Conservation (phyloP, 2,329 filamentous ascomycete genomes). For the Bipolaris gigantea region DNA sequence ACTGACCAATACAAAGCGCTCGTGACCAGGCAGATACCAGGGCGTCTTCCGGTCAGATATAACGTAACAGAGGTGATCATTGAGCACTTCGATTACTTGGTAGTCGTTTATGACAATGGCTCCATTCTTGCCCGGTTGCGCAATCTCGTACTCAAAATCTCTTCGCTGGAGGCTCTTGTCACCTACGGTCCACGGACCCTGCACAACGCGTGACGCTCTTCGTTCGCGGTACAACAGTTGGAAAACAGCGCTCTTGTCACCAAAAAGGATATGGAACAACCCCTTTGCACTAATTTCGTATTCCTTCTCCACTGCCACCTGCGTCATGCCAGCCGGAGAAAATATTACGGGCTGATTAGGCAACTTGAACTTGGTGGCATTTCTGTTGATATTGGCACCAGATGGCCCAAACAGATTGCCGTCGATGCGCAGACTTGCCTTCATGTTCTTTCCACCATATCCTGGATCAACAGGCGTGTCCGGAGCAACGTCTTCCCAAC, state of each 20-base stretch:
- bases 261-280: constrained; percentile 94
- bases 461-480: constrained; percentile 61
- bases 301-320: constrained; percentile 73
- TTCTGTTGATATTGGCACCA: constrained; percentile 46
- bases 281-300: constrained; percentile 93
- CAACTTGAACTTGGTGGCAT: constrained; percentile 74
- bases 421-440: constrained; percentile 63
- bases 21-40: constrained; percentile 84
- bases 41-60: constrained; percentile 65
- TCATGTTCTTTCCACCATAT: constrained; percentile 55
- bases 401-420: constrained; percentile 58
- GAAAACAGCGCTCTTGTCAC: constrained; percentile 93
- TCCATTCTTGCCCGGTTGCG: constrained; percentile 47
- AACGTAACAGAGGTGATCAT: constrained; percentile 65
- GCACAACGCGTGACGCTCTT: constrained; percentile 61
- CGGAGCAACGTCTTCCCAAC: constrained; percentile 82
- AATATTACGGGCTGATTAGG: constrained; percentile 80
- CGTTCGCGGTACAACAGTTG: constrained; percentile 82
- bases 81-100: constrained; percentile 75
- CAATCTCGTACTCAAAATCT: constrained; percentile 78
- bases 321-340: constrained; percentile 78
- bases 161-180: constrained; percentile 73
- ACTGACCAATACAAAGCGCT: constrained; percentile 77
- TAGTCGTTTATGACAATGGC: constrained; percentile 69
- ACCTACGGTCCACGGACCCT: constrained; percentile 78